Base-by-base conservation (phyloP, 2,329 filamentous ascomycete genomes). In the Chrysoporthe cubensis region DNA sequence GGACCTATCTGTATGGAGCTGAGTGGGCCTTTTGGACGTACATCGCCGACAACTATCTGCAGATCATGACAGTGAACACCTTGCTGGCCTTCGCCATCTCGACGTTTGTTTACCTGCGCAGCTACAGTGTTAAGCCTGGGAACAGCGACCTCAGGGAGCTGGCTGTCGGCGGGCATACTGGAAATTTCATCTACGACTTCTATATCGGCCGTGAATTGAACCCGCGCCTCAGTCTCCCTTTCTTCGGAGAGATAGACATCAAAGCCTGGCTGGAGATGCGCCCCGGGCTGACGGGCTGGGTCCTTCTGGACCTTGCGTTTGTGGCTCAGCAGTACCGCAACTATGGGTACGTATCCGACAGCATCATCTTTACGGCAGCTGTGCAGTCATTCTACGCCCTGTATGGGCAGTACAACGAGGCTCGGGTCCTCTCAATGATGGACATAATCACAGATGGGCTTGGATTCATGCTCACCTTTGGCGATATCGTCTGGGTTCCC, bases 131-230 rank as follows among this genome's bases (percentile, higher is more conserved):
- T 70, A 91, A 91, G 75, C 80, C 88, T 34, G 88, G 87, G 54
- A 92, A 95, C 76, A 82, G 84, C 16, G 85, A 90, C 60, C 82
- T 86, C 69, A 90, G 93, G 43, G 90, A 95, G 77, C 84, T 97
- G 9, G 93, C 93, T 1, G 86, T 87, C 3, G 93, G 93, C 57
- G 93, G 93, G 26, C 87, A 91, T 75, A 89, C 87, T 1, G 93
- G 93, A 63, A 97, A 94, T 78, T 80, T 93, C 71, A 80, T 97
- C 37, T 97, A 97, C 76, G 94, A 97, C 78, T 97, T 93, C 88
- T 97, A 93, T 80, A 97, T 97, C 71, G 94, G 94, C 34, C 91
- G 94, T 42, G 94, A 97, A 77, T 87, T 97, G 69, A 97, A 97
- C 79, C 93, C 94, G 3, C 91, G 93, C 58, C 78, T 94, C 69